Evolutionary conservation across 2,329 filamentous ascomycete genomes (phyloP), one percentile per base, ranked within the genome.

Genomic region (Ciborinia camelliae): DNA sequence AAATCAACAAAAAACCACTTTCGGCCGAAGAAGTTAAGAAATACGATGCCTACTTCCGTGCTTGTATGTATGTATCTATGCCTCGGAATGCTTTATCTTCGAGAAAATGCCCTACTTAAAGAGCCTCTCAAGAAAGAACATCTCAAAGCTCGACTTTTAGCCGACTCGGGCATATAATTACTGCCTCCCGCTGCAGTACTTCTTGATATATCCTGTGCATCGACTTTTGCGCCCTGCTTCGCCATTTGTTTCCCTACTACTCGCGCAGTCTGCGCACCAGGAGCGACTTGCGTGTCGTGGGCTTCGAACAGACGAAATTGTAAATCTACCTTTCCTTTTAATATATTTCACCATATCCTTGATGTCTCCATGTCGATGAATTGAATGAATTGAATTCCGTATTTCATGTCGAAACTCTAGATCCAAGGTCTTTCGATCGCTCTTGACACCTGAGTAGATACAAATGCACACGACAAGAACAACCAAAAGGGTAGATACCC

Each of bases 31-130:
- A 92, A 68, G 76, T 92, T 65, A 81, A 83, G 68, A 85, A 88
- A 75, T 87, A 86, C 76, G 86, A 87, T 73, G 86, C 88, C 71
- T 92, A 88, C 76, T 92, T 91, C 80, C 84, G 86, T 68, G 89
- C 89, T 62, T 89, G 86, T 69, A 78, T 91, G n/a, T n/a, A n/a
- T n/a, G 73, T 92, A 92, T 74, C 83, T 92, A 59, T 88, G 87
- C 69, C 78, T 92, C 58, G 90, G 89, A 67, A 92, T 93, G 90
- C 89, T 93, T 71, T 92, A 92, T 73, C 84, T 93, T 65, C 84
- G 84, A 69, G 82, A 88, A 47, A 93, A 93, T 68, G 87, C 89
- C 18, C 82, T 93, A 15, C 84, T 93, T 51, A 82, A 82, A 66
- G 85, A 91, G 70, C 87, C 88, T 1, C 81, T 91, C 68, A 85